Base-by-base conservation (phyloP, 495 filamentous ascomycete species). In the Immersiella caudata region DNA sequence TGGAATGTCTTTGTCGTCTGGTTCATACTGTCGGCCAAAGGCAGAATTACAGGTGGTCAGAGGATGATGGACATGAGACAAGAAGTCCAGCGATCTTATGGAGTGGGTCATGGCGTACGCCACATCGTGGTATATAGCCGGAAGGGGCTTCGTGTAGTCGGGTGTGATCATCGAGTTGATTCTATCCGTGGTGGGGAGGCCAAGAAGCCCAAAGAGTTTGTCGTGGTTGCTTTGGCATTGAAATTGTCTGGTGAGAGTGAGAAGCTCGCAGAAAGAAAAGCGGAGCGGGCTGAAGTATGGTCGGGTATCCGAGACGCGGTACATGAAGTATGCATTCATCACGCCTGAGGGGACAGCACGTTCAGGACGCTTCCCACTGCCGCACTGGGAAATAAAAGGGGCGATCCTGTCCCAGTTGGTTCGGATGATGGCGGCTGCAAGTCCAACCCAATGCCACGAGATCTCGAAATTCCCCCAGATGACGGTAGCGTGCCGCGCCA, bases 321-420 rank as follows among this genome's bases (percentile, higher is more conserved):
- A 70, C 65, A 70, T 68, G 36, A 70, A 63, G 40, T 70, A 70
- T 0, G 68, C 68, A 35, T 70, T 70, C 51, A 62, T 58, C 21
- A 70, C 49, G 11, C 68, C 68, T 5, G 24, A 20, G 1, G 60
- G 49, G 1, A 49, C 49, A 6, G 6, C 2, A 21, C 59, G 65
- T 21, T 33, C 9, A 18, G 63, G 36, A 2, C 16, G 49, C 16
- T 22, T 12, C 49, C 21, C 49, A n/a, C 16, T 12, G 4, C 49
- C 16, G 4, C 29, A 5, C 49, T 24, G 24, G 24, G 1, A 24
- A 8, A 7, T 65, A 24, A 22, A 33, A 33, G 62, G 7, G 16
- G n/a, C 20, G 25, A 67, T 50, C 7, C n/a, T 26, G 46, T 64
- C 36, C 29, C 36, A 64, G 33, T 70, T 70, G 11, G 67, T 69